Evolutionary conservation across 306 rosid species (phyloP), one percentile per base, ranked within the genome.

Genomic region (Medicago lupulina): DNA sequence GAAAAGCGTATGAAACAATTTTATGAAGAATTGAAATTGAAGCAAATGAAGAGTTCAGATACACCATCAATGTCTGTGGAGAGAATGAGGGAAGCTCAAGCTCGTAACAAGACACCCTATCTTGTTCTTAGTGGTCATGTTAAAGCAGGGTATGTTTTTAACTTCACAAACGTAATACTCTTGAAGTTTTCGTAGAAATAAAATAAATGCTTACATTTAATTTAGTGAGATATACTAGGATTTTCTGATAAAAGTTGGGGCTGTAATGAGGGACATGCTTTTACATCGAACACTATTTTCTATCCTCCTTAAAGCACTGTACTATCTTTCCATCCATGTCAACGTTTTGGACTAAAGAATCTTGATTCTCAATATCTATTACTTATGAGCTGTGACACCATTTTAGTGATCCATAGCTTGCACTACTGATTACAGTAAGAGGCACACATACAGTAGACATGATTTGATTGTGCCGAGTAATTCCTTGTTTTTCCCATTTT

Each of bases 31-130:
- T 79, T 92, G 71, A 92, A 90, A 86, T 76, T 92, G 89, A 95
- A 95, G 80, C 93, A 87, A 72, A 95, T 95, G 98, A 90, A 87
- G 88, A 92, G 96, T 79, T 89, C 96, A 2, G 97, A 92, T 82
- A 92, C 97, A 16, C 97, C 97, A 49, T 92, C 96, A 14, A 5
- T 86, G 58, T 92, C 97, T 60, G 93, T 88, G 66, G 96, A 89
- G 96, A 89, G 96, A 86, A 95, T 95, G 99, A 88, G 96, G 87
- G 97, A 95, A 63, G 82, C 99, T 28, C 99, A 92, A 82, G 91
- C 93, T 81, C 92, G 86, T 70, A 66, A 82, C 69, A 83, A 90
- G 85, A 89, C 93, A 7, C 97, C 97, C 21, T 92, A 95, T 86
- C 93, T 95, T 80, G 99, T 95, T 70, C 97, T 95, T 77, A 95